Evolutionary conservation across 2,329 filamentous ascomycete genomes (phyloP).

Genomic region (Colletotrichum cordylinicola): DNA sequence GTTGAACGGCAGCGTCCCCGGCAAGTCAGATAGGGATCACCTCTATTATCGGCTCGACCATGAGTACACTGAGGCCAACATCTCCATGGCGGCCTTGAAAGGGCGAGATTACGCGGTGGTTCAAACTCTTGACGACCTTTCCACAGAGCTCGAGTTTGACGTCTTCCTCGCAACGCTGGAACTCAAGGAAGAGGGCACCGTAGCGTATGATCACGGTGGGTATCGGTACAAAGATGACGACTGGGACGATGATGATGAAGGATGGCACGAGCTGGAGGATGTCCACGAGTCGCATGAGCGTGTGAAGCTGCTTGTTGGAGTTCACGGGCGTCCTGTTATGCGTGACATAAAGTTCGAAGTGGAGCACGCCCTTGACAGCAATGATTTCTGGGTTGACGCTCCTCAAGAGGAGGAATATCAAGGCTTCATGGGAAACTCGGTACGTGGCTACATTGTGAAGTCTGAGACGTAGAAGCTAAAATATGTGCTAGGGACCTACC

Average conservation of each 20-base stretch:
- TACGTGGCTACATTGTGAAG: conserved; percentile 10
- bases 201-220: conserved; percentile 3
- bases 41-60: conserved; percentile 38
- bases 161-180: conserved; percentile 38
- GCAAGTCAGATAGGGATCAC: not conserved
- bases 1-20: conserved; percentile 11
- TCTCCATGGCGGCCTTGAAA: conserved; percentile 34
- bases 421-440: conserved; percentile 32
- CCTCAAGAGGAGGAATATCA: conserved; percentile 28
- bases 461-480: not conserved
- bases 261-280: conserved; percentile 21
- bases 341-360: conserved; percentile 22
- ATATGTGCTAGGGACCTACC: conserved; percentile 12
- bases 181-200: conserved; percentile 28
- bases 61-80: conserved; percentile 36
- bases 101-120: conserved; percentile 29
- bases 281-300: conserved; percentile 7
- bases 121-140: conserved; percentile 28
- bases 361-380: conserved; percentile 26
- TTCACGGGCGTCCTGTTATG: conserved; percentile 28
- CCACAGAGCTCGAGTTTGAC: conserved; percentile 30
- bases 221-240: conserved; percentile 6
- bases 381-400: conserved; percentile 23
- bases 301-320: conserved; percentile 31
- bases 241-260: conserved; percentile 4